Base-by-base conservation (phyloP, 2,329 filamentous ascomycete species). In the Diaporthe helianthi region DNA sequence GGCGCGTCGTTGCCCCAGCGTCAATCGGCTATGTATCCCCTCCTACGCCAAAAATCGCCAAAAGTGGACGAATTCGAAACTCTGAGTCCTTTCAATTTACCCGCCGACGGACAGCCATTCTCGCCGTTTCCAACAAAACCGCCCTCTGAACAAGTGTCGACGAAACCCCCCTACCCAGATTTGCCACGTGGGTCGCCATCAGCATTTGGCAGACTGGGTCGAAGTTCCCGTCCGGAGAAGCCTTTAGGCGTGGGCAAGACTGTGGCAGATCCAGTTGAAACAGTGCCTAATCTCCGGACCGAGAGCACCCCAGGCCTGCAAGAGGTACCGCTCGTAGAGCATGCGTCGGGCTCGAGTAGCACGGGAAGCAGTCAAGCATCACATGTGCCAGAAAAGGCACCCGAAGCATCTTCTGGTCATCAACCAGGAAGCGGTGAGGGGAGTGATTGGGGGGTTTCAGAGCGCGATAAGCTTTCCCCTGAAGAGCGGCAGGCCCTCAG, bases 51-150 rank as follows among this genome's bases (percentile, higher is more conserved):
- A 19, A 69, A 29, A 49, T 33, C 22, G 33, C n/a, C 63, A 22
- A 67, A n/a, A 19, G 22, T 67, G 4, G 58, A 71, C 46, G 36
- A 55, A 29, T 71, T 71, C 31, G 67, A 71, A 38, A 55, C 63
- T 13, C 41, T 71, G 54, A 71, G 70, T 15, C 70, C 70, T 3
- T 71, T 71, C 63, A 69, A 69, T 22, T 15, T 71, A 41, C 67
- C 70, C n/a, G 26, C 33, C 10, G 41, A 51, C 4, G 33, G n/a
- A 9, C 47, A 22, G 38, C 12, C 44, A 19, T 22, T 51, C n/a
- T 36, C 67, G 38, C 49, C 29, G n/a, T 38, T n/a, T 8, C 22
- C 55, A 22, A 22, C 12, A 46, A 33, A 12, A 2, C 15, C 31
- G 5, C 15, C 47, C 8, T 3, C 7, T 33, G 41, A 15, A 13